Base-by-base conservation (phyloP, 2,329 filamentous ascomycete genomes). In the Aureobasidium sp. region DNA sequence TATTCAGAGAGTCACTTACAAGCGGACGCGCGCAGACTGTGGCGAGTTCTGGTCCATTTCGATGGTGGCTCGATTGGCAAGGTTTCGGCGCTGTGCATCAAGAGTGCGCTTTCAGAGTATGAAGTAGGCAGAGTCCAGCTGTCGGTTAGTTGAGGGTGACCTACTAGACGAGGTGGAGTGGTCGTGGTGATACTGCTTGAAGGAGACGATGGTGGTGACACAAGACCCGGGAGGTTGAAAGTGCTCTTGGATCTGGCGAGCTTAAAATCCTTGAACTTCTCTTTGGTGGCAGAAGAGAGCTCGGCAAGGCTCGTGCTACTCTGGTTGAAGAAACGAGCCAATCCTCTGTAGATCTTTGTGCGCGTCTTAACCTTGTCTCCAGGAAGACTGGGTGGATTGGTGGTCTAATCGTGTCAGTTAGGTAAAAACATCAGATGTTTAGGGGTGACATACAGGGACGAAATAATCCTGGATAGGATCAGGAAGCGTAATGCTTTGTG, bases 231-330 rank as follows among this genome's bases (percentile, higher is more conserved):
- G 3, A 57, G 53, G 13, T 57, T n/a, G 39, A 21, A 57, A 5
- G 53, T 45, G 53, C 53, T 57, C 37, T 57, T 45, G 9, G 53
- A 57, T n/a, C 42, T 57, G 32, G 41, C 29, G 42, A 47, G 54
- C 30, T 29, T 42, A 21, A 48, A 48, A 3, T 47, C 30, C 30
- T 58, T 47, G n/a, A 48, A 3, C 34, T 58, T 58, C 21, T 58
- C 42, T 21, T 58, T 58, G 21, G 54, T 58, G 5, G 30, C 29
- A 9, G 32, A 47, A 11, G 41, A 47, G 32, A 58, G 15, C 11
- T 47, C 41, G 13, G 42, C 54, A 37, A 58, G 30, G 30, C 37
- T 58, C 4, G 39, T 39, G 54, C 30, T 58, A 42, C 54, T 58
- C 32, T 39, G 37, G n/a, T 13, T 58, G 15, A 32, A 25, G 11